phyloP scores from a whole-genome alignment of 2,329 filamentous ascomycete species.

The Drechmeria coniospora region DNA sequence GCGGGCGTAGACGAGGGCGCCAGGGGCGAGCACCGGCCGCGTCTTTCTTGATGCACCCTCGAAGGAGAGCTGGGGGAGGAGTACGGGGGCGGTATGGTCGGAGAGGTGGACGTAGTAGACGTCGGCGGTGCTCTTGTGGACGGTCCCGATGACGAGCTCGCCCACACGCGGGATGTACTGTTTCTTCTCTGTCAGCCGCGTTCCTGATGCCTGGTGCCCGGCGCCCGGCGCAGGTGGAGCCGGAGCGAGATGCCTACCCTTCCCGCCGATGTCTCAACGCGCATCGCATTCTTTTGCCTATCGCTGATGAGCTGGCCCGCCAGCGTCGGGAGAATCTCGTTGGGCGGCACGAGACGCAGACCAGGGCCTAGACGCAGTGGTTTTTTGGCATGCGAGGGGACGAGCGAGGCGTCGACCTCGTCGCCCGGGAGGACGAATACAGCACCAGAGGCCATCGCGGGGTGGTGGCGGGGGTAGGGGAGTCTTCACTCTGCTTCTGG shows the following conservation, averaged over 20 bases:
- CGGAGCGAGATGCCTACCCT: constrained; percentile 33
- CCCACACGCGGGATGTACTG: constrained; percentile 67
- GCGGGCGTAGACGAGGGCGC: constrained; percentile 78
- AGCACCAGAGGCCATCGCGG: constrained; percentile 38
- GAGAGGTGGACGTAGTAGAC: constrained; percentile 68
- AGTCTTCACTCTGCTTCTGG: too few relatives aligned
- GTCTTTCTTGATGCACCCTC: constrained; percentile 88
- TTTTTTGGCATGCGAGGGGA: constrained; percentile 53
- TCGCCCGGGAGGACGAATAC: constrained; percentile 73
- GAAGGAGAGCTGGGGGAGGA: constrained; percentile 80
- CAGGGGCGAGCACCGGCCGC: constrained; percentile 57
- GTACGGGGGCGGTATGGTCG: constrained; percentile 44
- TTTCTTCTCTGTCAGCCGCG: too few relatives aligned
- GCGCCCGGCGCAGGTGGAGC: background rate
- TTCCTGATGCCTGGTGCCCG: too few relatives aligned
- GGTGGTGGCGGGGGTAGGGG: too few relatives aligned
- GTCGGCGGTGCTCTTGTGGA: constrained; percentile 62
- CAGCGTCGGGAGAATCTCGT: constrained; percentile 52
- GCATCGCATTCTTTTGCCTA: constrained; percentile 59
- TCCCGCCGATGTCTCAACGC: constrained; percentile 57
- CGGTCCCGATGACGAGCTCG: constrained; percentile 78
- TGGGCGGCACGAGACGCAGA: constrained; percentile 66
- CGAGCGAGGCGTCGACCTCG: constrained; percentile 43
- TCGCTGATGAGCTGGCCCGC: constrained; percentile 54
- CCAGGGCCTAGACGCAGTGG: constrained; percentile 73